phyloP scores from a whole-genome alignment of 371 early-diverging fungal species.

The Amoeboradix gromovi region DNA sequence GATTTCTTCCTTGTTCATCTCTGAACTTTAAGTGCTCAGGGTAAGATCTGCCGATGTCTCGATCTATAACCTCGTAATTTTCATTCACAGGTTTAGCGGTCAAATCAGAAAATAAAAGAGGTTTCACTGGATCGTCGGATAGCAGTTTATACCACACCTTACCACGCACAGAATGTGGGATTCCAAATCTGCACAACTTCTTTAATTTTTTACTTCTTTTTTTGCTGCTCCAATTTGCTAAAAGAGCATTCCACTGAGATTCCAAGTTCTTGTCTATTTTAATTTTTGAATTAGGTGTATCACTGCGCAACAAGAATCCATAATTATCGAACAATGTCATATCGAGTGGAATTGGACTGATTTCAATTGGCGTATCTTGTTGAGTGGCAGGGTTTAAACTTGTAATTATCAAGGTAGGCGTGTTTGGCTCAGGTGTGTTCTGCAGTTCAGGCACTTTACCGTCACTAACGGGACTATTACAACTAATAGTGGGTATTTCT shows the following conservation, averaged over 20 bases:
- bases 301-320: neutral
- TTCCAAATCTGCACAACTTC: constrained; percentile 35
- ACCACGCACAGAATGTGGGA: constrained; percentile 38
- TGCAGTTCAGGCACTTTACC: neutral
- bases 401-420: too few relatives aligned
- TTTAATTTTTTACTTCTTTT: neutral
- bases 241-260: neutral
- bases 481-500: neutral
- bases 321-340: neutral
- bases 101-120: constrained; percentile 11
- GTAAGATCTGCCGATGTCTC: constrained; percentile 59
- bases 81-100: constrained; percentile 10
- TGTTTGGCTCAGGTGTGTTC: neutral
- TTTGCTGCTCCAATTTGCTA: neutral
- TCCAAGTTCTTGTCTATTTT: neutral
- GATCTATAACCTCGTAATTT: constrained; percentile 53
- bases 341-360: neutral
- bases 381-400: neutral
- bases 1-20: constrained; percentile 31
- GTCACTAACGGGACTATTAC: neutral
- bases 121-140: constrained; percentile 15
- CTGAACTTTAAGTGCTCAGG: constrained; percentile 42
- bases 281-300: neutral
- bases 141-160: constrained; percentile 39
- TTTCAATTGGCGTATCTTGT: neutral